Conservation (phyloP, 192 early-diverging fungal species). For the Mortierella hygrophila region DNA sequence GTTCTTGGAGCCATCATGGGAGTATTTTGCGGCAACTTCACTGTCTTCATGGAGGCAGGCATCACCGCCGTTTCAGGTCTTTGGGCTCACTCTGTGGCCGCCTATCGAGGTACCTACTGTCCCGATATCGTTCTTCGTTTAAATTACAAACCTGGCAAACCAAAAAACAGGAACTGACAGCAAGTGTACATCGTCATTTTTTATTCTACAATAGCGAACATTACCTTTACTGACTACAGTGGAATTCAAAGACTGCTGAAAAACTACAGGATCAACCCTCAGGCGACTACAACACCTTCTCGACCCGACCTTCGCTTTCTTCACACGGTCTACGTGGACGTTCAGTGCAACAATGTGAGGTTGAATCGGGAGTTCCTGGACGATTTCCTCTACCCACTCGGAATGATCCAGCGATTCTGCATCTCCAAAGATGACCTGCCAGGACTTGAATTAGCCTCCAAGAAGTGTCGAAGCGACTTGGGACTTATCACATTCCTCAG, state of each 20-base stretch:
- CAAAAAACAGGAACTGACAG: too few relatives aligned
- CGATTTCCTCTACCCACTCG: constrained; percentile 42
- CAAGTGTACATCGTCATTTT: neutral
- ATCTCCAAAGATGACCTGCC: constrained; percentile 54
- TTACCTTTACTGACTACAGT: constrained; percentile 75
- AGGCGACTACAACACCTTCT: constrained; percentile 63
- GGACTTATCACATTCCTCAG: constrained; percentile 59
- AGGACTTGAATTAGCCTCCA: neutral
- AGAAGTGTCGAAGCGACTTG: constrained; percentile 37
- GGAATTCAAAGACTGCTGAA: constrained; percentile 69
- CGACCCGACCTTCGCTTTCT: constrained; percentile 74
- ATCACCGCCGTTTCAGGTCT: constrained; percentile 72
- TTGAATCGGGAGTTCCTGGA: constrained; percentile 44
- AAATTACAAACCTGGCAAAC: neutral
- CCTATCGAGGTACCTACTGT: constrained; percentile 67
- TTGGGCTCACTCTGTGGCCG: constrained; percentile 75
- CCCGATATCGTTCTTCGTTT: neutral
- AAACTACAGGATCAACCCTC: constrained; percentile 65
- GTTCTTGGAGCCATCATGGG: constrained; percentile 72
- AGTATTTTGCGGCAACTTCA: constrained; percentile 74
- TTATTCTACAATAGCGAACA: constrained; percentile 60
- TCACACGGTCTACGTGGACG: constrained; percentile 71
- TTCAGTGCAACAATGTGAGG: constrained; percentile 36
- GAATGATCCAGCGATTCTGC: constrained; percentile 64
- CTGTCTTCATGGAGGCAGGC: constrained; percentile 68